These are phyloP conservation scores for Trametes pubescens DNA, from an alignment of 1,284 basidiomycete genomes.

Conservation along the genomic window DNA sequence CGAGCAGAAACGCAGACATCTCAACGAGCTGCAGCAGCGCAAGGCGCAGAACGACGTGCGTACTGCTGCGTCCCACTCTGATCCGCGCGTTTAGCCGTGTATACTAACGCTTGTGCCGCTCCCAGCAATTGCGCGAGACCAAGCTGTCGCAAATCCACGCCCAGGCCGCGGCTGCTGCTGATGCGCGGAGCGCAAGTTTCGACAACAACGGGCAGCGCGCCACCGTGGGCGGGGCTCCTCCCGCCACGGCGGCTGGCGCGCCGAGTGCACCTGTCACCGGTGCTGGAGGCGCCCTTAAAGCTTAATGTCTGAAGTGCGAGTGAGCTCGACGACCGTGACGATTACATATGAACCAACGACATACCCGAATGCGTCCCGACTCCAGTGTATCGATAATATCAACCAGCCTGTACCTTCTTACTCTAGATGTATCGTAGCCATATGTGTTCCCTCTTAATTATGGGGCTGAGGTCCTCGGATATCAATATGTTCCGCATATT, in stretches of 20 bases:
- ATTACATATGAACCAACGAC: background rate
- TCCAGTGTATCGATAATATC: background rate
- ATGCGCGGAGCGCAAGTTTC: constrained; percentile 21
- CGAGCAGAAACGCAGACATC: constrained; percentile 35
- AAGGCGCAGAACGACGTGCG: constrained; percentile 44
- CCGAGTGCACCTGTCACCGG: background rate
- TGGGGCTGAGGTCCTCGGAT: background rate
- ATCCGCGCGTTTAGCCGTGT: background rate
- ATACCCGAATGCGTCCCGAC: constrained; percentile 1
- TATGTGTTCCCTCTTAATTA: background rate
- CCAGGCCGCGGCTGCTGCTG: constrained; percentile 33
- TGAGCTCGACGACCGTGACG: background rate
- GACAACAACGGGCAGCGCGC: constrained; percentile 18
- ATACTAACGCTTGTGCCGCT: background rate
- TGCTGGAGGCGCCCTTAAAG: background rate
- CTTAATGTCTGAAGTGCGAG: background rate
- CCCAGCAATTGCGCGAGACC: constrained; percentile 39
- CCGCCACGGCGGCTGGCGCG: background rate
- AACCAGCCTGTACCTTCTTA: background rate
- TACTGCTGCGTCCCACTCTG: background rate
- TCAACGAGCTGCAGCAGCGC: constrained; percentile 40
- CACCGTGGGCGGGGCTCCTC: constrained; percentile 9
- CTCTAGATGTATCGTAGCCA: constrained; percentile 4
- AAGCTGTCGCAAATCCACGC: constrained; percentile 41
- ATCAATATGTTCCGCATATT: too few species aligned